phyloP scores from a whole-genome alignment of 345 rosid species.

The Odontarrhena argentea region DNA sequence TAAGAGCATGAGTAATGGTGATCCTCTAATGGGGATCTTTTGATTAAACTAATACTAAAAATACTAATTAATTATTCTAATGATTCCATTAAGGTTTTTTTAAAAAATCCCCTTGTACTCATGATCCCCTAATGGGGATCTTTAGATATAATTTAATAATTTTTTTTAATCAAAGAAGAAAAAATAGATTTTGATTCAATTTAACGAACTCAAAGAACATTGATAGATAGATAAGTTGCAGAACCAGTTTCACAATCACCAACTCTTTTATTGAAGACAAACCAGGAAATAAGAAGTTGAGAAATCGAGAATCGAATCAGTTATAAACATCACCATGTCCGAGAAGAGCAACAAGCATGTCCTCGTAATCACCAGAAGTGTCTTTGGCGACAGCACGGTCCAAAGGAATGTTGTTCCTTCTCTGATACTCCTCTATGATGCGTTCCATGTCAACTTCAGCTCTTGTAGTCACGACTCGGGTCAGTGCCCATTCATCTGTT shows the following conservation, averaged over 20 bases:
- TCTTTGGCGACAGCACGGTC: conserved; percentile 64
- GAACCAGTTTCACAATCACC: conserved; percentile 23
- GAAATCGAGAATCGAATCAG: not conserved
- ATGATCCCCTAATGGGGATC: too few species aligned
- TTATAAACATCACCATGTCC: conserved; percentile 56
- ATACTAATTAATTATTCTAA: too few species aligned
- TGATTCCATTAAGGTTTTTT: too few species aligned
- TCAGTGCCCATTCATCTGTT: conserved; percentile 80
- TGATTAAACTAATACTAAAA: too few species aligned
- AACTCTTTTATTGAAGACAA: conserved; percentile 33
- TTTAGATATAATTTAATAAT: too few species aligned
- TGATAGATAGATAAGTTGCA: conserved; percentile 21
- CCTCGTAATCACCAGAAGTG: conserved; percentile 67
- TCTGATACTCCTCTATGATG: conserved; percentile 68
- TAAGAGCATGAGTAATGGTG: too few species aligned
- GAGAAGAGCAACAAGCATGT: conserved; percentile 60
- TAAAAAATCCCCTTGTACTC: too few species aligned
- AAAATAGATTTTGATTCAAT: conserved; percentile 31
- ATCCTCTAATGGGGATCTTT: too few species aligned
- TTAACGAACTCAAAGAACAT: conserved; percentile 40
- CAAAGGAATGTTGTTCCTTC: conserved; percentile 60
- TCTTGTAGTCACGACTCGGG: conserved; percentile 68
- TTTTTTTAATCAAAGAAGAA: too few species aligned
- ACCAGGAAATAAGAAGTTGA: not conserved
- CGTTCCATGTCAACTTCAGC: conserved; percentile 71